phyloP scores from a whole-genome alignment of 208 protist genomes.

The Leishmania guyanensis region DNA sequence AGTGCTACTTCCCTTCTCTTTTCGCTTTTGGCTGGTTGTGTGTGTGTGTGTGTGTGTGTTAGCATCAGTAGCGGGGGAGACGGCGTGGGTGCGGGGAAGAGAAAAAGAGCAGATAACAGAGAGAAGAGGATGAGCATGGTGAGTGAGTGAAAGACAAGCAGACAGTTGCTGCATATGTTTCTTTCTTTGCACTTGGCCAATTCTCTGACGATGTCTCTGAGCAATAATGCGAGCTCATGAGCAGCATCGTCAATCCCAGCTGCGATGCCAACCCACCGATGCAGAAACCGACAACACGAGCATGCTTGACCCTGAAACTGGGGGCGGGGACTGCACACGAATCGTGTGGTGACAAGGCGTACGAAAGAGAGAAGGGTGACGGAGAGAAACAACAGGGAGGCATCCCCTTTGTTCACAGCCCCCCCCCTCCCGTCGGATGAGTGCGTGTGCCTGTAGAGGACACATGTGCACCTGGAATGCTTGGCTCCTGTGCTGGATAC shows the following conservation, averaged over 20 bases:
- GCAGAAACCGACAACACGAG: background rate
- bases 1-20: background rate
- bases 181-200: background rate
- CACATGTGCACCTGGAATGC: background rate
- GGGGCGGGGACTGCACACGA: background rate
- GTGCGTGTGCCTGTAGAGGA: background rate
- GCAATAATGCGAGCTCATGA: background rate
- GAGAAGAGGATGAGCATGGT: background rate
- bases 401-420: background rate
- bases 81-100: background rate
- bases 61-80: background rate
- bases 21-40: background rate
- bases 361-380: background rate
- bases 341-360: background rate
- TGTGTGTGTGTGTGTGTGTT: background rate
- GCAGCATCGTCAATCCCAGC: background rate
- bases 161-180: background rate
- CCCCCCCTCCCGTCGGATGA: background rate
- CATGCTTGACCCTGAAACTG: background rate
- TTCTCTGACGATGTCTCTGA: background rate
- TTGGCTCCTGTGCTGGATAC: background rate
- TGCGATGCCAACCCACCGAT: background rate
- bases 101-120: background rate
- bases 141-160: background rate
- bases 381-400: background rate